Evolutionary conservation across 495 filamentous ascomycete species (phyloP).

Genomic region (Hyphodiscus hymeniophilus): DNA sequence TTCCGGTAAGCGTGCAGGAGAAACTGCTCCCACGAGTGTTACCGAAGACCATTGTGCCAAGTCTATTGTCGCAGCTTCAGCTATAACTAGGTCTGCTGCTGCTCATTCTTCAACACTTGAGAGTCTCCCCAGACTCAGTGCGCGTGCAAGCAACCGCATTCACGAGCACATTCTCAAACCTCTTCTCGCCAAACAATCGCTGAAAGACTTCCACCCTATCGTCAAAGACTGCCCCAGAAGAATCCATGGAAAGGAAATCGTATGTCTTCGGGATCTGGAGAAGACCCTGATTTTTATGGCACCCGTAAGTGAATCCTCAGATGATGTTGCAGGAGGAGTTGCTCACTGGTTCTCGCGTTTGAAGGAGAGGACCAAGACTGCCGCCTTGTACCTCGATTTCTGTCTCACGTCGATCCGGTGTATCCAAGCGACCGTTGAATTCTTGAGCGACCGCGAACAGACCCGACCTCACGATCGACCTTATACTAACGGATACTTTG

Average conservation of each 20-base stretch:
- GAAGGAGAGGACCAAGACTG: constrained; percentile 66
- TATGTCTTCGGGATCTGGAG: constrained; percentile 80
- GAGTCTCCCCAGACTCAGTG: constrained; percentile 35
- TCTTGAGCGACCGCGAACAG: constrained; percentile 72
- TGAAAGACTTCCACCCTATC: constrained; percentile 74
- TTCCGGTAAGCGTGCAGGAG: constrained; percentile 24
- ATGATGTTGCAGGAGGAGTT: constrained; percentile 46
- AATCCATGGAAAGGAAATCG: constrained; percentile 71
- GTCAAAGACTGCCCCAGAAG: constrained; percentile 65
- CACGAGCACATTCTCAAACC: constrained; percentile 45
- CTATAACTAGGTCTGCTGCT: constrained; percentile 42
- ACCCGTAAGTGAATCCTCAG: constrained; percentile 61
- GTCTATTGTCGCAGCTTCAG: constrained; percentile 25
- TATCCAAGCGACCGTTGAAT: constrained; percentile 73
- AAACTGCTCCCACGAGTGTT: constrained; percentile 10
- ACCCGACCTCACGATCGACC: constrained; percentile 72
- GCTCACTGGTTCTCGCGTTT: constrained; percentile 57
- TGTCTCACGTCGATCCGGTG: constrained; percentile 81
- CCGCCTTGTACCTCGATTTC: constrained; percentile 67
- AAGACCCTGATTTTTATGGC: constrained; percentile 82
- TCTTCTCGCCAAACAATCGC: constrained; percentile 36
- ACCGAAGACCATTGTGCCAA: constrained; percentile 26
- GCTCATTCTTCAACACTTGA: constrained; percentile 28
- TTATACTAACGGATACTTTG: constrained; percentile 88
- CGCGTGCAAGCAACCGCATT: constrained; percentile 44